Percentiles rank a stretch among this genome's conserved stretches.
Conservation (phyloP, 1,284 basidiomycete species). For the Earliella scabrosa region DNA sequence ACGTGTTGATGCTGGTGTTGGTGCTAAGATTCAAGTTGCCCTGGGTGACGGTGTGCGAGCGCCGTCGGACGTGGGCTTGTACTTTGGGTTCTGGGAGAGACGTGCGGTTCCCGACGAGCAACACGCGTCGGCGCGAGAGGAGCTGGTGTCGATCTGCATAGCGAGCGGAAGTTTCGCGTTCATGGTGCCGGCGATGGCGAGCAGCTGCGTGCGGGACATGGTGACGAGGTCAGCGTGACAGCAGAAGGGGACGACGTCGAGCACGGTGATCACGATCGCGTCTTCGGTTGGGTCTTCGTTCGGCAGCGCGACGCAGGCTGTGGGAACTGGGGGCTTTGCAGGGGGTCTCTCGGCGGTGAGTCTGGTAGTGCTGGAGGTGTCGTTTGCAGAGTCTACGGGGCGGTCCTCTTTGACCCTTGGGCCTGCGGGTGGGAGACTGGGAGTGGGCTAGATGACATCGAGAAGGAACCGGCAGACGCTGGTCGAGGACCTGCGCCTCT, state of each 20-base stretch:
- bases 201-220: slow-evolving; percentile 52
- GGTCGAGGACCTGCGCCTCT: slow-evolving; percentile 12
- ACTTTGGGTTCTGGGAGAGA: slow-evolving; percentile 11
- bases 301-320: slow-evolving; percentile 39
- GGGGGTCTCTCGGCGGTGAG: background rate
- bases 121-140: slow-evolving; percentile 34
- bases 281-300: slow-evolving; percentile 53
- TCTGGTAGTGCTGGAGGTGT: background rate
- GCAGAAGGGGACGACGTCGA: slow-evolving; percentile 56
- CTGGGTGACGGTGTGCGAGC: background rate
- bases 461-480: slow-evolving; percentile 24
- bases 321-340: background rate
- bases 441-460: slow-evolving; percentile 27
- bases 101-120: slow-evolving; percentile 52
- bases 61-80: background rate
- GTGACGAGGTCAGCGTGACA: slow-evolving; percentile 64
- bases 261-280: slow-evolving; percentile 58
- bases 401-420: slow-evolving; percentile 24
- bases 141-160: slow-evolving; percentile 47
- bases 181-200: slow-evolving; percentile 47
- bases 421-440: slow-evolving; percentile 24
- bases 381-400: slow-evolving; percentile 1
- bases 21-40: background rate
- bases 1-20: background rate
- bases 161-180: slow-evolving; percentile 52